Conservation (phyloP, 768 basidiomycete genomes). For the Porphyrellus cyaneotinctus region DNA sequence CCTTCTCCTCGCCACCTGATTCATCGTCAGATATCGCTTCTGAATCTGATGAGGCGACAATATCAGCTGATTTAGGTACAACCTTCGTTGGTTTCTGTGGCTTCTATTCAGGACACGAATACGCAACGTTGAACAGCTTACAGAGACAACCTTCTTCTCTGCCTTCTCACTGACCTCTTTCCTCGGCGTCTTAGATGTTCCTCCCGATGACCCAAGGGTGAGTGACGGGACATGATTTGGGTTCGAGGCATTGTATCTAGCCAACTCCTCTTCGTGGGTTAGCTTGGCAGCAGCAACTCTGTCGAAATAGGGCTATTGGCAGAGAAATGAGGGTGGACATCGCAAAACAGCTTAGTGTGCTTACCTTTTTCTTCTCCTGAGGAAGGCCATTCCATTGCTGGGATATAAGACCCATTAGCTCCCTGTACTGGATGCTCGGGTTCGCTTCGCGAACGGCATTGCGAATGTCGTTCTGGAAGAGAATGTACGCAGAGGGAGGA, state of each 20-base stretch:
- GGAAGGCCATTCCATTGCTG: constrained; percentile 70
- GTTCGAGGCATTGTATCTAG: constrained; percentile 56
- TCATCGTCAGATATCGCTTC: constrained; percentile 27
- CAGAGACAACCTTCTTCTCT: constrained; percentile 24
- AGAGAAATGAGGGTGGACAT: not conserved
- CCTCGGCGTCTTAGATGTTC: constrained; percentile 33
- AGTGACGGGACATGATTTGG: constrained; percentile 44
- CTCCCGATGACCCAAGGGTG: constrained; percentile 19
- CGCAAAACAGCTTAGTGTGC: constrained; percentile 24
- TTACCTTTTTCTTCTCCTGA: constrained; percentile 68
- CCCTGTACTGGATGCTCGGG: constrained; percentile 63
- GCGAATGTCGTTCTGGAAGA: constrained; percentile 91
- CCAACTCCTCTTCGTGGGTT: constrained; percentile 59
- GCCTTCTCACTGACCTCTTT: constrained; percentile 24
- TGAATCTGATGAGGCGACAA: constrained; percentile 29
- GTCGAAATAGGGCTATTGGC: constrained; percentile 30
- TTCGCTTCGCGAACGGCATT: constrained; percentile 62
- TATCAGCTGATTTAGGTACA: constrained; percentile 22
- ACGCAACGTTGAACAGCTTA: constrained; percentile 15
- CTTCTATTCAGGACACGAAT: constrained; percentile 12
- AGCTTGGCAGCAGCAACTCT: constrained; percentile 57
- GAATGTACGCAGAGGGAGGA: constrained; percentile 87
- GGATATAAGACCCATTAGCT: constrained; percentile 68
- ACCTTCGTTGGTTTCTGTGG: constrained; percentile 25
- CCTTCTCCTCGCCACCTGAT: constrained; percentile 22